Base-by-base conservation (phyloP, 176 grass and related monocot genomes). In the Poa annua region DNA sequence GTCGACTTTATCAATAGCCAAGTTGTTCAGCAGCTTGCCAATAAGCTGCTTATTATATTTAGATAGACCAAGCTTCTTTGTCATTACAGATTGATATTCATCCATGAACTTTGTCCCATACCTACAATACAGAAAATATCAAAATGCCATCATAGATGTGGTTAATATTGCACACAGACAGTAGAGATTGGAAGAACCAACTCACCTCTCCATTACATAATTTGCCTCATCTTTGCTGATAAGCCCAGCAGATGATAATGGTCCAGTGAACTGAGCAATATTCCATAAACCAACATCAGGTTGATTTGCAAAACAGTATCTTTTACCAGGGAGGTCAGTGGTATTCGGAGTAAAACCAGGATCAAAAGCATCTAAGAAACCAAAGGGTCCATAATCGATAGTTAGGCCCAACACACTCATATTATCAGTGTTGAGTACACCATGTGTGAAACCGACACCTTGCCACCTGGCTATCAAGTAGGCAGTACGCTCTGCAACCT, bases 41-140 rank as follows among this genome's bases (percentile, higher is more conserved):
- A 98, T 95, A 41, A 96, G 80, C 85, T 98, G 92, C 72, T 95
- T 98, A 68, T 93, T 98, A 64, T 98, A 98, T 75, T 98, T 95
- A 11, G 85, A 48, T 74, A 98, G 50, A 60, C 96, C 96, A 32
- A 98, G 80, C 75, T 98, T 98, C 76, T 55, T 89, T 47, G 96
- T 93, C 96, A 98, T 98, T 86, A 96, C 92, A 79, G 89, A 93
- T 85, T 98, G 96, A 78, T 96, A 98, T 66, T 98, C 96, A 66
- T 96, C 96, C 92, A 98, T 98, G 87, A 98, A 98, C 63, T 93
- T 98, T 13, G 89, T 94, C 65, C 89, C 96, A 83, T 98, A 98
- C 73, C 96, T 98, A 74, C 47, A 89, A 78, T 57, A 22, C 1
- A 71, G 16, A 77, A 68, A 9, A 71, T 81, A 67, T 63, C 21